Evolutionary conservation across 805 yeast genomes (phyloP), one percentile per base, ranked within the genome.

Genomic region (Wickerhamiella domercqiae): DNA sequence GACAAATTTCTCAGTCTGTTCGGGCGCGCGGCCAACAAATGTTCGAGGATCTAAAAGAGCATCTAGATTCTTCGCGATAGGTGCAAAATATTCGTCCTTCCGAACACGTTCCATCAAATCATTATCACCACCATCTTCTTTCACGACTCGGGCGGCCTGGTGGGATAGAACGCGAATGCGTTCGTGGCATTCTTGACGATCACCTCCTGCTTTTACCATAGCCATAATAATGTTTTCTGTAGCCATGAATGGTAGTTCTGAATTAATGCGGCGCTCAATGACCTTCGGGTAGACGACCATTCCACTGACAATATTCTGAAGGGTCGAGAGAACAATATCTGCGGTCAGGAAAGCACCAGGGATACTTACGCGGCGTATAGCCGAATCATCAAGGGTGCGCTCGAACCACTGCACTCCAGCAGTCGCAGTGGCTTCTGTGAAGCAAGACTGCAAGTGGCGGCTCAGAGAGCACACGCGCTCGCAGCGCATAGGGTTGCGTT

Each of bases 331-430:
- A 48, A 90, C 68, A 53, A 87, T 87, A 62, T 90, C 98, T 15
- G 94, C 90, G 39, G 97, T 84, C 59, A 90, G 68, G 65, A 90
- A 90, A 3, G 97, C 97, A 36, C 93, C 81, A 35, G 98, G 98
- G 46, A 90, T 67, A 18, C 95, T 79, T 52, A 90, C 90, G 68
- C 98, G 78, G 67, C 98, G 79, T 54, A 87, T 87, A 37, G 98
- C 98, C 40, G 94, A 79, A 62, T 90, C 98, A 62, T 90, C 98
- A 55, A 90, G 71, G 25, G 98, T 90, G 67, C 98, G 81, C 68
- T 90, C 98, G 58, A 90, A 90, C 98, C 98, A 90, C 66, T 90
- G 98, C 36, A 90, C 97, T 25, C 94, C 78, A 5, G 97, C 93
- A 35, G 98, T 90, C 63, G 83, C 90, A 51, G 87, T 80, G 38